phyloP scores from a whole-genome alignment of 2,329 filamentous ascomycete species.

The Aspergillus udagawae region DNA sequence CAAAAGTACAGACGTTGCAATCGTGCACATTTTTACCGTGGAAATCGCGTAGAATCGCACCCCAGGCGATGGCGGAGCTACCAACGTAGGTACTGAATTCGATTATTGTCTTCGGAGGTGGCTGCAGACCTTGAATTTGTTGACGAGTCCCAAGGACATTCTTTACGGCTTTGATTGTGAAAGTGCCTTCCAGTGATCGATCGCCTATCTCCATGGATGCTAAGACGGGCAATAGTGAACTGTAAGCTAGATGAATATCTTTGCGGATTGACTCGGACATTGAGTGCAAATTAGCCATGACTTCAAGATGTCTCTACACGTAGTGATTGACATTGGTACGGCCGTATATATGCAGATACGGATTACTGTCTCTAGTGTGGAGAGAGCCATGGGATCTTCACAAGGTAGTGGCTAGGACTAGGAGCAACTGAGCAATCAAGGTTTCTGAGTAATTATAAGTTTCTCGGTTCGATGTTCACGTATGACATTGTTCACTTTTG shows the following conservation, averaged over 20 bases:
- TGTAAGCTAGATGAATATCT: too few relatives aligned
- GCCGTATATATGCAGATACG: neutral
- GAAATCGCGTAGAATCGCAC: constrained; percentile 22
- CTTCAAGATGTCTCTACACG: too few relatives aligned
- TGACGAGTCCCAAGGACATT: neutral
- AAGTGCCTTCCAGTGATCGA: too few relatives aligned
- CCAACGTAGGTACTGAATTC: constrained; percentile 38
- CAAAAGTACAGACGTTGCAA: constrained; percentile 33
- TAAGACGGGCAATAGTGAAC: too few relatives aligned
- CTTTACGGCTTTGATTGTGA: too few relatives aligned
- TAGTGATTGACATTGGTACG: neutral
- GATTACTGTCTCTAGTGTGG: neutral
- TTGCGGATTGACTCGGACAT: too few relatives aligned
- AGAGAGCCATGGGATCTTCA: neutral
- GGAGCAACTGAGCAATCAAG: neutral
- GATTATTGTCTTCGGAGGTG: constrained; percentile 29
- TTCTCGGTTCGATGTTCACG: neutral
- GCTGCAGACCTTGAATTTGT: constrained; percentile 18
- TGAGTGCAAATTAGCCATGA: too few relatives aligned
- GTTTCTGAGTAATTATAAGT: neutral
- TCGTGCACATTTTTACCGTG: constrained; percentile 13
- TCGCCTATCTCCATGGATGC: too few relatives aligned
- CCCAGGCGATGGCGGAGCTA: constrained; percentile 33
- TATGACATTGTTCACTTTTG: neutral
- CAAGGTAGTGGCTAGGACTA: neutral